A percentile compares a stretch with the other conserved stretches of the same genome.
Conservation (phyloP, 225 moss, liverwort and hornwort genomes). For the Antitrichia curtipendula region DNA sequence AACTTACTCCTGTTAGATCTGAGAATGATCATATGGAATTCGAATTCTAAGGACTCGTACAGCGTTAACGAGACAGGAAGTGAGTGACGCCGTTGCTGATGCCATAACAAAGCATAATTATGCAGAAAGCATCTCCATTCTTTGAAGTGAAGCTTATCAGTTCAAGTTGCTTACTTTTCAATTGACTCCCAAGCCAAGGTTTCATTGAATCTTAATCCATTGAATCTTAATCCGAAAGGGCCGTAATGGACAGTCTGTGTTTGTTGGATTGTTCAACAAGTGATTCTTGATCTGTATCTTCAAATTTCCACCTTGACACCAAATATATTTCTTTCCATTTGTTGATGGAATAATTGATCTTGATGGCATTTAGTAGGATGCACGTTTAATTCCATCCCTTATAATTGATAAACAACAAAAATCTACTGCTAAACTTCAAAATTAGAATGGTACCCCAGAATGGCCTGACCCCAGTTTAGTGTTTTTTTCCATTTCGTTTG, state of each 20-base stretch:
- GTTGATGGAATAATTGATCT: background rate
- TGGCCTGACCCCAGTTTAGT: fast-evolving
- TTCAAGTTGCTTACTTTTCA: background rate
- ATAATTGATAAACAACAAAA: background rate
- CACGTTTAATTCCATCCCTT: background rate
- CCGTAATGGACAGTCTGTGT: background rate
- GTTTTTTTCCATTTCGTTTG: background rate
- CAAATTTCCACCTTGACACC: background rate
- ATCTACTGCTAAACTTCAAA: background rate
- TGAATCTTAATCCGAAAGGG: no score
- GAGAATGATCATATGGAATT: background rate
- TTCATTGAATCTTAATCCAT: background rate
- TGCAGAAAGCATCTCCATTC: background rate
- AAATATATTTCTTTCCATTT: background rate
- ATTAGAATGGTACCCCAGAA: background rate
- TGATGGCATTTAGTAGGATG: background rate
- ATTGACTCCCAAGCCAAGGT: background rate
- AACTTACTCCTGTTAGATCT: background rate
- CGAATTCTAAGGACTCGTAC: background rate
- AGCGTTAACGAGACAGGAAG: background rate
- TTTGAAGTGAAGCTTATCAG: background rate
- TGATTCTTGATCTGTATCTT: no score
- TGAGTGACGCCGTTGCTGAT: background rate
- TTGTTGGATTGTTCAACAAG: background rate
- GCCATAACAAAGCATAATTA: background rate